Evolutionary conservation across 2,329 filamentous ascomycete species (phyloP), one percentile per base, ranked within the genome.

Genomic region (Neopestalotiopsis clavispora): DNA sequence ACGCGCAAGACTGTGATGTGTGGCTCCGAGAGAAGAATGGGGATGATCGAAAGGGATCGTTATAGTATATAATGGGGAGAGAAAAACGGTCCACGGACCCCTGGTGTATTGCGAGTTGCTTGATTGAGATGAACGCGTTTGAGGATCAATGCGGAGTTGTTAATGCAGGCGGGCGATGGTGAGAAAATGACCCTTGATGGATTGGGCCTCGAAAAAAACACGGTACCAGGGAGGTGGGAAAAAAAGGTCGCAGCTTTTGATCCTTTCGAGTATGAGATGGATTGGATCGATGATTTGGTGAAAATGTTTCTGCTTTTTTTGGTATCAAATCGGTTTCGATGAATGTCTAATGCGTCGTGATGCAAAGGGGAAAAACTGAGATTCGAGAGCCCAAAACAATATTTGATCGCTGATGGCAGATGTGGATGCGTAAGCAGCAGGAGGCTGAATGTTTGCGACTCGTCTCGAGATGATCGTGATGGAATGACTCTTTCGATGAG

Each of bases 11-110:
- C 59, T 62, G 32, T 62, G 59, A 40, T 28, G 17, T 38, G 59
- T 20, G 30, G 59, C 28, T 34, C 32, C n/a, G 59, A 34, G 45
- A 34, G 45, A 52, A n/a, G 20, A 14, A 34, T 57, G 12, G n/a
- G 67, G 71, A 72, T 58, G 67, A 69, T 60, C 58, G 69, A 66
- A 71, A 56, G 45, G 28, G 68, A 70, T 45, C 49, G 42, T n/a
- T 66, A 74, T 74, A 73, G 71, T 74, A 74, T 74, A 75, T 75
- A 73, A 65, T 65, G 30, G 67, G 70, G 72, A 70, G 69, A 71
- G 20, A 70, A 71, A 68, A 67, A 34, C 40, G 59, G 72, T 64
- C 40, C 61, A 65, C 40, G 61, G 66, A 71, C 70, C 70, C 69
- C 71, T 69, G 65, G 65, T 66, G 64, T 28, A 59, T 40, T 49